Evolutionary conservation across 441 rosid genomes (phyloP).

Genomic region (Mallotus repandus): DNA sequence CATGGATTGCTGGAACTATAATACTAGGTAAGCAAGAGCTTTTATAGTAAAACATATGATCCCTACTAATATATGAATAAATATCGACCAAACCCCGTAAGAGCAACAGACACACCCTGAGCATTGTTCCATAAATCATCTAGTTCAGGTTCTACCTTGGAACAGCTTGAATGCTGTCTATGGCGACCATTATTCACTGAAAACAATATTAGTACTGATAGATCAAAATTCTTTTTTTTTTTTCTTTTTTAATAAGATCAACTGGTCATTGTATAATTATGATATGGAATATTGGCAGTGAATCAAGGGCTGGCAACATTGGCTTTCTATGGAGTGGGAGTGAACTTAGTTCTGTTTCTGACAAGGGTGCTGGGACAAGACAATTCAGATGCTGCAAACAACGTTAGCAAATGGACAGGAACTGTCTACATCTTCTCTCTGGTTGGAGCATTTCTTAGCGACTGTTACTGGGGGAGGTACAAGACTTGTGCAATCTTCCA

Average conservation of each 20-base stretch:
- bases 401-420: slow-evolving; percentile 30
- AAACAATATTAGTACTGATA: too few relatives aligned
- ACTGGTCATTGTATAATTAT: too few relatives aligned
- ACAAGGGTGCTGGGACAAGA: slow-evolving; percentile 85
- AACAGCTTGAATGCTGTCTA: too few relatives aligned
- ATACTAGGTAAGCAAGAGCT: slow-evolving; percentile 40
- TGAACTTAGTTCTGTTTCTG: slow-evolving; percentile 84
- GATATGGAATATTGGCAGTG: slow-evolving; percentile 37
- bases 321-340: slow-evolving; percentile 97
- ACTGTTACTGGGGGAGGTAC: slow-evolving; percentile 96
- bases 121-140: too few relatives aligned
- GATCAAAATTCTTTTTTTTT: too few relatives aligned
- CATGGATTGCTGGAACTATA: slow-evolving; percentile 69
- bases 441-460: slow-evolving; percentile 91
- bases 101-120: too few relatives aligned
- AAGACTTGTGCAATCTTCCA: slow-evolving; percentile 94
- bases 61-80: too few relatives aligned
- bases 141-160: too few relatives aligned
- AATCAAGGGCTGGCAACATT: slow-evolving; percentile 95
- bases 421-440: slow-evolving; percentile 90
- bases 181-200: too few relatives aligned
- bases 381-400: slow-evolving; percentile 93
- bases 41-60: too few relatives aligned
- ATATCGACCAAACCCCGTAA: too few relatives aligned
- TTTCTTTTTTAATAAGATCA: too few relatives aligned